Evolutionary conservation across 2,329 filamentous ascomycete genomes (phyloP).

Genomic region (Lachnellula arida): DNA sequence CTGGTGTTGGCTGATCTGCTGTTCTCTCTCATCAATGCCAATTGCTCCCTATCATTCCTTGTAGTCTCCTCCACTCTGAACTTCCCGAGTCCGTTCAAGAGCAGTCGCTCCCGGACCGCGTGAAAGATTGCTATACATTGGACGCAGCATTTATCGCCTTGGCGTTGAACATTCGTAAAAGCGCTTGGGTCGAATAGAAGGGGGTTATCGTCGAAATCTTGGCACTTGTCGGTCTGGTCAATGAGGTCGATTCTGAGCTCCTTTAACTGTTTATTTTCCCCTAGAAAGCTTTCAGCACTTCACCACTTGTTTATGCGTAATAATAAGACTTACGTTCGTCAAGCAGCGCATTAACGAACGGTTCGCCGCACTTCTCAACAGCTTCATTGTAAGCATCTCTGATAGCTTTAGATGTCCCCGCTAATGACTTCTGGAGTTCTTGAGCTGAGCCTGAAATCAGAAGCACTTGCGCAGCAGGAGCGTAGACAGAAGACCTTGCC

Average conservation of each 20-base stretch:
- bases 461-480: slow-evolving; percentile 18
- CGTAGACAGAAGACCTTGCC: slow-evolving; percentile 19
- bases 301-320: not conserved
- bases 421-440: slow-evolving; percentile 22
- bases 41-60: slow-evolving; percentile 12
- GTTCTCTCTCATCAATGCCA: slow-evolving; percentile 10
- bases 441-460: slow-evolving; percentile 25
- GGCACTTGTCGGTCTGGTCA: slow-evolving; percentile 26
- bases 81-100: slow-evolving; percentile 32
- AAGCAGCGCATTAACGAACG: slow-evolving; percentile 22
- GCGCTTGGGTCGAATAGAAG: slow-evolving; percentile 21
- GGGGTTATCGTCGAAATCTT: slow-evolving; percentile 27
- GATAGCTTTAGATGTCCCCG: slow-evolving; percentile 19
- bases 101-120: slow-evolving; percentile 17
- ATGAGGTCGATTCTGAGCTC: slow-evolving; percentile 26
- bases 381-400: slow-evolving; percentile 24
- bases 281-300: slow-evolving; percentile 13
- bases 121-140: slow-evolving; percentile 26
- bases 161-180: slow-evolving; percentile 19
- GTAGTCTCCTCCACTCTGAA: not conserved
- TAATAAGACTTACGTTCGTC: slow-evolving; percentile 24
- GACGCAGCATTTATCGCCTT: slow-evolving; percentile 23
- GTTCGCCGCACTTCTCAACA: slow-evolving; percentile 19
- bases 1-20: not conserved
- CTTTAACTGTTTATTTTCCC: slow-evolving; percentile 22